Evolutionary conservation across 225 moss, liverwort and hornwort species (phyloP).

Genomic region (Takakia lepidozioides): DNA sequence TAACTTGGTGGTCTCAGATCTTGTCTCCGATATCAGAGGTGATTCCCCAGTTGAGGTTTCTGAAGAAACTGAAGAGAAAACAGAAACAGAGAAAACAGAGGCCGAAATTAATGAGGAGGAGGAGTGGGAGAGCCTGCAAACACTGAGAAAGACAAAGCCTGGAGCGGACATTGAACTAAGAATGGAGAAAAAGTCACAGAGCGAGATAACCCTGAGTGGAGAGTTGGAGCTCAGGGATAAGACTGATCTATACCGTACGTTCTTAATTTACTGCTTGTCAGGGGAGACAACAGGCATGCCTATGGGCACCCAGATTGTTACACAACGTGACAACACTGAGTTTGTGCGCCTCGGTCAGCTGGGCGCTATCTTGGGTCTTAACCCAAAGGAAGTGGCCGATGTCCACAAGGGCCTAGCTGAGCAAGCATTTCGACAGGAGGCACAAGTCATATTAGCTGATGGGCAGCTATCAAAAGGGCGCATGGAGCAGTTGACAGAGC

Average conservation of each 20-base stretch:
- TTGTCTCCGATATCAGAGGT: conserved; percentile 74
- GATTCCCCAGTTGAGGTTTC: too few relatives aligned
- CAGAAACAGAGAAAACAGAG: conserved; percentile 37
- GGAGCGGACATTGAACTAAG: conserved; percentile 78
- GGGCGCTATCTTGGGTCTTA: conserved; percentile 75
- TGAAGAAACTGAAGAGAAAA: conserved; percentile 28
- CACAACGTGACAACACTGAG: conserved; percentile 88
- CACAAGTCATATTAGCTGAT: conserved; percentile 94
- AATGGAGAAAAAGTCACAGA: conserved; percentile 90
- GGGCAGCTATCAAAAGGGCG: conserved; percentile 89
- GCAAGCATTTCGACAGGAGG: conserved; percentile 94
- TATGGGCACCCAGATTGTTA: conserved; percentile 99
- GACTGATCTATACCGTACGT: conserved; percentile 74
- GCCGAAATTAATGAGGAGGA: conserved; percentile 53
- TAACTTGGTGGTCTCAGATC: conserved; percentile 90
- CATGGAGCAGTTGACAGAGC: conserved; percentile 88
- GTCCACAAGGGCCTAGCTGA: conserved; percentile 96
- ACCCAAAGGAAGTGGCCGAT: conserved; percentile 71
- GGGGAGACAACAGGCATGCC: conserved; percentile 98
- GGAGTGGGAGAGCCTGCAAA: conserved; percentile 80
- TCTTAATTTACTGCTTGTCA: conserved; percentile 82
- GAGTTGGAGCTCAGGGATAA: conserved; percentile 81
- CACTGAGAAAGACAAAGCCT: conserved; percentile 85
- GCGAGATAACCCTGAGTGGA: conserved; percentile 67
- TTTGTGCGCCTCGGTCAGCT: conserved; percentile 91